Base-by-base conservation (phyloP, 768 basidiomycete genomes). In the Asterophora parasitica region DNA sequence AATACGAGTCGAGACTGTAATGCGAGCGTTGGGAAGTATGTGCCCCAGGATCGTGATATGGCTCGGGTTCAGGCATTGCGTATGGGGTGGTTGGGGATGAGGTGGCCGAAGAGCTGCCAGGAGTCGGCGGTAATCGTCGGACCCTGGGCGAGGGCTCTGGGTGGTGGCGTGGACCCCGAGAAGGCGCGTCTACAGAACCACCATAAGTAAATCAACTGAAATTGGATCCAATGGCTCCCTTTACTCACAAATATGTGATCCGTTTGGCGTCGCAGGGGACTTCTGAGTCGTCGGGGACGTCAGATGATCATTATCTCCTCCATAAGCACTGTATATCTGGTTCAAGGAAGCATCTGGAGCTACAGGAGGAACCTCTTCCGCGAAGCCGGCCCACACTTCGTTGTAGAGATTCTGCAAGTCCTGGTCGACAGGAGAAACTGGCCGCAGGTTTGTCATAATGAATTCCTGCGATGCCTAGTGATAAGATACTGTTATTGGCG, bases 381-480 rank as follows among this genome's bases (percentile, higher is more conserved):
- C 65, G 56, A 85, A 88, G 23, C 77, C 78, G 37, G 78, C 78
- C 71, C 83, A 82, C 16, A 88, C 85, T 62, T 86, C 82, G 53
- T 87, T 78, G 64, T 88, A 89, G 36, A 89, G 75, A 48, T 76
- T 73, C 55, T 86, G 82, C 4, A 88, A 74, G 59, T 88, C 85
- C 57, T 81, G 80, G 52, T 88, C 86, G 32, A 77, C 77, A 3
- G 82, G 78, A 41, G 72, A 67, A 36, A 52, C 52, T 32, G 68
- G 63, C 36, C 58, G 59, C 36, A 44, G 38, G 78, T 49, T 74
- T 72, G 47, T 70, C 72, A 63, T 76, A 9, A 31, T 71, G 38
- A 72, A 73, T 51, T 75, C 71, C 49, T 77, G 69, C 30, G 60
- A 79, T 48, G 19, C 80, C 69, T 51, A 75, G 71, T 28, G 76